Percentiles rank a stretch among this genome's conserved stretches.
phyloP scores from a whole-genome alignment of 345 rosid genomes.

The Aegle marmelos region DNA sequence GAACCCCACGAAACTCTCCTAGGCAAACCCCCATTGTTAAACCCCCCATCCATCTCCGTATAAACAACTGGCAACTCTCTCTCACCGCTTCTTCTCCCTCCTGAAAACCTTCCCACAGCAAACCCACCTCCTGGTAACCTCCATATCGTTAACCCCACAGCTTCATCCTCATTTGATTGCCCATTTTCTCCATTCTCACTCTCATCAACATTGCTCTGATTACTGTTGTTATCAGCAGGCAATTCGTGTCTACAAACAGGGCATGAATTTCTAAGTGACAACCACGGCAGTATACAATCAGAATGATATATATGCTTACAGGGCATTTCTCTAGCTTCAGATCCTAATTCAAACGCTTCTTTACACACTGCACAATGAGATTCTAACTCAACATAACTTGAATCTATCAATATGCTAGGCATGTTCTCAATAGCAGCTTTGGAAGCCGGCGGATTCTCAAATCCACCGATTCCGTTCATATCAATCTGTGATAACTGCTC shows the following conservation, averaged over 20 bases:
- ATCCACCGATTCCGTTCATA: slow-evolving; percentile 47
- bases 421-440: slow-evolving; percentile 84
- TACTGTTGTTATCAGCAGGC: slow-evolving; percentile 27
- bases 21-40: slow-evolving; percentile 56
- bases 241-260: slow-evolving; percentile 93
- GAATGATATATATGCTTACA: slow-evolving; percentile 90
- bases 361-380: slow-evolving; percentile 91
- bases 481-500: slow-evolving; percentile 85
- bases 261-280: slow-evolving; percentile 76
- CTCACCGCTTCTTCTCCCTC: slow-evolving; percentile 65
- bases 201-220: background rate
- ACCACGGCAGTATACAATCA: slow-evolving; percentile 94
- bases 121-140: slow-evolving; percentile 91
- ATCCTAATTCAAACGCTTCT: slow-evolving; percentile 62
- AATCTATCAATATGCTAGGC: slow-evolving; percentile 54
- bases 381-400: slow-evolving; percentile 38
- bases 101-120: slow-evolving; percentile 86
- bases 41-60: slow-evolving; percentile 90
- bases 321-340: slow-evolving; percentile 87
- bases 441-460: slow-evolving; percentile 76
- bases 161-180: slow-evolving; percentile 36
- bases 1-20: slow-evolving; percentile 77
- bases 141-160: slow-evolving; percentile 90
- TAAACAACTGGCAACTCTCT: slow-evolving; percentile 80
- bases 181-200: background rate